Evolutionary conservation across 2,329 filamentous ascomycete genomes (phyloP).

Genomic region (Ophiocordyceps camponoti-floridani): DNA sequence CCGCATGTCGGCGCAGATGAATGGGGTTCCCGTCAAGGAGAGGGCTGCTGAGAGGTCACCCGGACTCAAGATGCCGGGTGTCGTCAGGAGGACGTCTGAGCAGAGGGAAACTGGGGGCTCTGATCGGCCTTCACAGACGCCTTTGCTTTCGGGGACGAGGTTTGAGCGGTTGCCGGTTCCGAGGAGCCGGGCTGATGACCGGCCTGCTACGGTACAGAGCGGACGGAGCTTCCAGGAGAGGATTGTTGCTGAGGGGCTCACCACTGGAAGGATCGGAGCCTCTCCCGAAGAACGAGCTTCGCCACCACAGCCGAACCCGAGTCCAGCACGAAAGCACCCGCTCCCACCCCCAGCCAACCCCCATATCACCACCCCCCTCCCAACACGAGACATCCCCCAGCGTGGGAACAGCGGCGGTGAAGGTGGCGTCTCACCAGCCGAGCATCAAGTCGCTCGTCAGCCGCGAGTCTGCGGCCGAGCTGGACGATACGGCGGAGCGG

Average conservation of each 20-base stretch:
- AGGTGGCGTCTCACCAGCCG: background rate
- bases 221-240: background rate
- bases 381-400: background rate
- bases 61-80: slow-evolving; percentile 12
- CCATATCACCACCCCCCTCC: background rate
- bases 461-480: slow-evolving; percentile 10
- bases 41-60: slow-evolving; percentile 7
- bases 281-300: background rate
- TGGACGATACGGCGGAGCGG: slow-evolving; percentile 24
- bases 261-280: background rate
- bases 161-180: slow-evolving; percentile 21
- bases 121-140: too few species aligned
- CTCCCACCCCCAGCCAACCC: background rate
- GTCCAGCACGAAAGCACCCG: too few species aligned
- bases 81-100: slow-evolving; percentile 11
- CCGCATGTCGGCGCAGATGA: slow-evolving; percentile 13
- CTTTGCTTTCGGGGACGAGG: slow-evolving; percentile 10
- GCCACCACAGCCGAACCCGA: too few species aligned
- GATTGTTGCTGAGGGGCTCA: background rate
- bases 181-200: slow-evolving; percentile 15
- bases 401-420: background rate
- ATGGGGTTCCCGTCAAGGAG: slow-evolving; percentile 3
- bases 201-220: slow-evolving; percentile 5
- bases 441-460: background rate
- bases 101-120: background rate